phyloP scores from a whole-genome alignment of 495 filamentous ascomycete species.

The Penicillium diatomitis region DNA sequence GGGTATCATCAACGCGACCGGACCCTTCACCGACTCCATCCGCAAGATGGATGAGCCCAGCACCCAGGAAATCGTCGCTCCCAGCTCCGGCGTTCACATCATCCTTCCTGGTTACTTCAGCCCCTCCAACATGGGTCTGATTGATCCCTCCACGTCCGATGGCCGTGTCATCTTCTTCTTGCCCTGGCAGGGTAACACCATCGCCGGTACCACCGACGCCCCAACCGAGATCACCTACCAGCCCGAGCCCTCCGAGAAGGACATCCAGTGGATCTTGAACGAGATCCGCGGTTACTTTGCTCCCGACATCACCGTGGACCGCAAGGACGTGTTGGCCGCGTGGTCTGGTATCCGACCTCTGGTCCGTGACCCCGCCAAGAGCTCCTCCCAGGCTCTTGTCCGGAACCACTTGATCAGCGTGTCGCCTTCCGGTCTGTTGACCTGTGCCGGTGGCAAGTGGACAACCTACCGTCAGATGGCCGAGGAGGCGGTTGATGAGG shows the following conservation, averaged over 20 bases:
- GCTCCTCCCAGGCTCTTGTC: slow-evolving; percentile 89
- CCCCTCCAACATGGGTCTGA: slow-evolving; percentile 90
- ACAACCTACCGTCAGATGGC: slow-evolving; percentile 99
- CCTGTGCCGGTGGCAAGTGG: slow-evolving; percentile 97
- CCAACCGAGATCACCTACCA: slow-evolving; percentile 73
- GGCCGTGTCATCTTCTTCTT: slow-evolving; percentile 98
- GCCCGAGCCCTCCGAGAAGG: slow-evolving; percentile 81
- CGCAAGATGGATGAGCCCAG: slow-evolving; percentile 77
- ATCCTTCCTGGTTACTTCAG: slow-evolving; percentile 94
- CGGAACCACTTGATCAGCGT: slow-evolving; percentile 90
- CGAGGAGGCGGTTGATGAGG: slow-evolving; percentile 91
- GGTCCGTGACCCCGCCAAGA: slow-evolving; percentile 88
- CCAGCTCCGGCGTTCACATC: slow-evolving; percentile 88
- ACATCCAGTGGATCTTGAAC: slow-evolving; percentile 93
- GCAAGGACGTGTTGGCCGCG: slow-evolving; percentile 89
- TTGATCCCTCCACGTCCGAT: slow-evolving; percentile 90
- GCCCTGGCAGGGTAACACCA: slow-evolving; percentile 98
- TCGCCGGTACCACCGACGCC: slow-evolving; percentile 92
- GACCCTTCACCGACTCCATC: slow-evolving; percentile 89
- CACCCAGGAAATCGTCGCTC: slow-evolving; percentile 81
- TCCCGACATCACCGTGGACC: slow-evolving; percentile 86
- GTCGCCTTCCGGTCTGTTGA: slow-evolving; percentile 78
- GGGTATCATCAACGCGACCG: slow-evolving; percentile 94
- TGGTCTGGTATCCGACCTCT: slow-evolving; percentile 94
- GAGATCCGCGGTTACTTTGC: slow-evolving; percentile 86